These are phyloP conservation scores for Tulasnella sp. DNA, from an alignment of 768 basidiomycete species.

Conservation along the genomic window DNA sequence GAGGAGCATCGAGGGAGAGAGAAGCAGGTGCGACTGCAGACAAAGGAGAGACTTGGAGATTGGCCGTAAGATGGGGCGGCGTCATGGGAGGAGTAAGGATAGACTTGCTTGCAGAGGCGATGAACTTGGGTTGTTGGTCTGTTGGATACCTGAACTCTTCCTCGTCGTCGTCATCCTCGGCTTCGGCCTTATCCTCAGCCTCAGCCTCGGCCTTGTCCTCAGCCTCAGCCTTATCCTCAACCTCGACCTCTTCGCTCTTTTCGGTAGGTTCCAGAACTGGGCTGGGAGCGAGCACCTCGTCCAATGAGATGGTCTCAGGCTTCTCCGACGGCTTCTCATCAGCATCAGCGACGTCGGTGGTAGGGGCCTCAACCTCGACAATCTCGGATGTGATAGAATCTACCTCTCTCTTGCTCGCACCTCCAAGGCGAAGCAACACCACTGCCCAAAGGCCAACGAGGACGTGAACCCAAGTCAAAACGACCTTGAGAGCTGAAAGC, in stretches of 20 bases:
- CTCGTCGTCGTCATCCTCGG: background rate
- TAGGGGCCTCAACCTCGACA: background rate
- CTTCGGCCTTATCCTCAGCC: background rate
- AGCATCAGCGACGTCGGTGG: background rate
- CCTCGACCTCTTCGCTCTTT: background rate
- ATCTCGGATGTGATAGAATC: background rate
- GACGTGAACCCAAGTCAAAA: background rate
- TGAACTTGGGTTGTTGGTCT: background rate
- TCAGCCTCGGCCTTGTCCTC: background rate
- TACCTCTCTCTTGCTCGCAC: background rate
- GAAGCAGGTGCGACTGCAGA: background rate
- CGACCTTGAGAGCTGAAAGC: background rate
- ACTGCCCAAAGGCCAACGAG: background rate
- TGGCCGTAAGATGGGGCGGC: conserved; percentile 5
- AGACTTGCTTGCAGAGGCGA: background rate
- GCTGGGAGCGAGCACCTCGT: background rate
- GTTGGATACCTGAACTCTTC: background rate
- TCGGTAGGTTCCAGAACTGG: background rate
- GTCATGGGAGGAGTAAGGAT: conserved; percentile 24
- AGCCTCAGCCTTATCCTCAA: background rate
- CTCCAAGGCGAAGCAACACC: background rate
- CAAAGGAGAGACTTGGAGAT: background rate
- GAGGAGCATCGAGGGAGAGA: background rate
- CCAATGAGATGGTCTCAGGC: conserved; percentile 2
- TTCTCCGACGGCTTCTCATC: background rate